These are phyloP conservation scores for Solanum chaucha DNA, from an alignment of 257 asterid species.

Conservation along the genomic window DNA sequence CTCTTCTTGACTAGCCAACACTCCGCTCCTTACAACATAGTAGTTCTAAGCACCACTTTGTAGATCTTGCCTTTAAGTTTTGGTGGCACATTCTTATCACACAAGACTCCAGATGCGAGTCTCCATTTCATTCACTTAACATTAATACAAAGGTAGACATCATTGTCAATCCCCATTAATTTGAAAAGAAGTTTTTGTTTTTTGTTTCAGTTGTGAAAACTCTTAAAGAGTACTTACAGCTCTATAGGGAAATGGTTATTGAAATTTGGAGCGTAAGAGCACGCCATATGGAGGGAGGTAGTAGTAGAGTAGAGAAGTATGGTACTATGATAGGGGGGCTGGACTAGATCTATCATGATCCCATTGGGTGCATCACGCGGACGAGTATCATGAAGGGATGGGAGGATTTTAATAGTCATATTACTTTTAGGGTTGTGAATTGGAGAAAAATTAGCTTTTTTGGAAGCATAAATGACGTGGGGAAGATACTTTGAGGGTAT, in stretches of 20 bases:
- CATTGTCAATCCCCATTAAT: not conserved
- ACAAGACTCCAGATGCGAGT: not conserved
- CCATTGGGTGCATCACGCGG: not conserved
- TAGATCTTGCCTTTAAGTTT: not conserved
- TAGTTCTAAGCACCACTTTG: not conserved
- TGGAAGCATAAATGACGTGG: not conserved
- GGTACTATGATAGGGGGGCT: not conserved
- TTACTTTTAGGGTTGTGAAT: not conserved
- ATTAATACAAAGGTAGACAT: not conserved
- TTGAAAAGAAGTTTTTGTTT: not conserved
- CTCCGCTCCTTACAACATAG: not conserved
- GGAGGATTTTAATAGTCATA: not conserved
- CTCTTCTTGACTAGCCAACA: not conserved
- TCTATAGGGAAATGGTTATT: not conserved
- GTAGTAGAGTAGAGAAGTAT: not conserved
- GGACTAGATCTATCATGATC: not conserved
- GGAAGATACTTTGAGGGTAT: not conserved
- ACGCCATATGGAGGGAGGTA: not conserved
- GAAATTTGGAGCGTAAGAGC: not conserved
- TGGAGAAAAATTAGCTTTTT: not conserved
- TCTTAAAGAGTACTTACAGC: not conserved
- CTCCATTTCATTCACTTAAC: not conserved
- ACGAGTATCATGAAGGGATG: not conserved
- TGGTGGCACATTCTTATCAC: not conserved
- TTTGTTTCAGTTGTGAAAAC: not conserved